Evolutionary conservation across 2,329 filamentous ascomycete species (phyloP).

Genomic region (Tolypocladium cylindrosporum): DNA sequence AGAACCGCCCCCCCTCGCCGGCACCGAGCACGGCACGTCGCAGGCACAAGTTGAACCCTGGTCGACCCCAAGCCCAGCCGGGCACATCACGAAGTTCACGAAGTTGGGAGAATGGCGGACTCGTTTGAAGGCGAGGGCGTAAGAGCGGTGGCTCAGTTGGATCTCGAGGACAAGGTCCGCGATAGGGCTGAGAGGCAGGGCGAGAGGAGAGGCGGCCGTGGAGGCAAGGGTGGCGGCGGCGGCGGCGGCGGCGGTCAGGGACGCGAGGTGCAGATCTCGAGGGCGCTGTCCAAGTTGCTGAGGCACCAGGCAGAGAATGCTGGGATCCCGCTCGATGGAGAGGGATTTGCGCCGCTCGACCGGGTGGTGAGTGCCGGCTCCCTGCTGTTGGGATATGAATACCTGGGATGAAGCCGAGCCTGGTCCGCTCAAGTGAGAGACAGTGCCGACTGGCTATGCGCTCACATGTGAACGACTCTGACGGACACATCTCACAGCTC

Average conservation of each 20-base stretch:
- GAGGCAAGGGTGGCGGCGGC: slow-evolving; percentile 18
- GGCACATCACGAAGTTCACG: background rate
- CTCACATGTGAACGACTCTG: background rate
- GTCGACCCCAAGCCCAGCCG: background rate
- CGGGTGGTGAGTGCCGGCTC: slow-evolving; percentile 40
- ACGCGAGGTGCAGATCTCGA: slow-evolving; percentile 41
- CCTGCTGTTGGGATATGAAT: background rate
- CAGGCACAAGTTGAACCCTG: background rate
- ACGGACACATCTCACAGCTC: slow-evolving; percentile 25
- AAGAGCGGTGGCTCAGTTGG: slow-evolving; percentile 4
- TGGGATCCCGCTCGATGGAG: slow-evolving; percentile 45
- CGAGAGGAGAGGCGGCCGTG: slow-evolving; percentile 15
- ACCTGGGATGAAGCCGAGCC: background rate
- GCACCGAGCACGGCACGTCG: background rate
- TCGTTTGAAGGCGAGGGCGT: background rate
- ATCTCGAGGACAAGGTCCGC: slow-evolving; percentile 12
- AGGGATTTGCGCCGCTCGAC: slow-evolving; percentile 49
- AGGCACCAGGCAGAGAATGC: slow-evolving; percentile 47
- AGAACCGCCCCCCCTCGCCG: no score
- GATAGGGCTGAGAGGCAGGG: slow-evolving; percentile 5
- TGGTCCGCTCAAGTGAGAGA: background rate
- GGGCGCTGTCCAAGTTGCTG: slow-evolving; percentile 42
- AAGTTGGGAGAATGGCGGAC: background rate
- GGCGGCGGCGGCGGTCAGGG: slow-evolving; percentile 18
- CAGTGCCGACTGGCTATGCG: background rate